Evolutionary conservation across 2,329 filamentous ascomycete species (phyloP).

Genomic region (Hymenoscyphus linearis): DNA sequence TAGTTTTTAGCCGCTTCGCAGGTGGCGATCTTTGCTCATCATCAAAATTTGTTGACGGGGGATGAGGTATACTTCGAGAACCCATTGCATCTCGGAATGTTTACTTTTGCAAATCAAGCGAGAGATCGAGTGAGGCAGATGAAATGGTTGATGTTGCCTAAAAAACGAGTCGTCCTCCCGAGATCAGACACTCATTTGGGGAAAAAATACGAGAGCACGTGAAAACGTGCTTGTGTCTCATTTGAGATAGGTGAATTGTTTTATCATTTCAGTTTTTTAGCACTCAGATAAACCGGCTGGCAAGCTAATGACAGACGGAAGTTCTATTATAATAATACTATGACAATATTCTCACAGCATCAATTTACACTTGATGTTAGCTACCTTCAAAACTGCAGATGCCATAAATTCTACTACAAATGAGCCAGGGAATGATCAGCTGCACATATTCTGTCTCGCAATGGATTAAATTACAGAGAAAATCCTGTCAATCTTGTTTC

Average conservation of each 20-base stretch:
- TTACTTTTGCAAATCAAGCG: constrained; percentile 15
- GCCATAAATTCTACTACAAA: not conserved
- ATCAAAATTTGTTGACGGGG: constrained; percentile 24
- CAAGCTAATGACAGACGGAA: no score
- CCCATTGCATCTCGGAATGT: constrained; percentile 23
- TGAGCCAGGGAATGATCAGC: not conserved
- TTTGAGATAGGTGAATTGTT: not conserved
- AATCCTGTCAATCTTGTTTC: constrained; percentile 1
- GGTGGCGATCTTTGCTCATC: constrained; percentile 20
- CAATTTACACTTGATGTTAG: not conserved
- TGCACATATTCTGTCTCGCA: not conserved
- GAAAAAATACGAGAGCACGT: not conserved
- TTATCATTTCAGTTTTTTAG: no score
- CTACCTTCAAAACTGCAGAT: not conserved
- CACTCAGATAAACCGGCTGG: no score
- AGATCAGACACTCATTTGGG: not conserved
- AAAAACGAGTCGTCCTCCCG: not conserved
- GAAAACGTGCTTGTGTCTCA: not conserved
- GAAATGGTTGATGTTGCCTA: not conserved
- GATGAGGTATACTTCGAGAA: constrained; percentile 23
- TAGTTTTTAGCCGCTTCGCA: constrained; percentile 28
- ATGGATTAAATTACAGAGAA: not conserved
- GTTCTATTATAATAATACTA: not conserved
- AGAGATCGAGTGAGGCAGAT: constrained; percentile 11
- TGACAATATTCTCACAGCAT: not conserved